Base-by-base conservation (phyloP, 129 eudicot genomes). In the Gnaphalium uliginosum region DNA sequence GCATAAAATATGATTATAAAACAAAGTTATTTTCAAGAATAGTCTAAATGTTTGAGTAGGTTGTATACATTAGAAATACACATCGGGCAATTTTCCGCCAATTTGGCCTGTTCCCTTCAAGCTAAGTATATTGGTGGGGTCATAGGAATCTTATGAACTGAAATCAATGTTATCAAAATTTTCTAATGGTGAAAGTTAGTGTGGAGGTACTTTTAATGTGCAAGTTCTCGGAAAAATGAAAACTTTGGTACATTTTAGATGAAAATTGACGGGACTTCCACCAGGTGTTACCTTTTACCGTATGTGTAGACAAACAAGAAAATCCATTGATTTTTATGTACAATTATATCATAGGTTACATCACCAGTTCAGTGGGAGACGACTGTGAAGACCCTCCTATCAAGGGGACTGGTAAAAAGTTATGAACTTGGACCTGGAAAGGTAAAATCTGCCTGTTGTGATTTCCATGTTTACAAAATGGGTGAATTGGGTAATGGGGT, bases 311-410 rank as follows among this genome's bases (percentile, higher is more conserved):
- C 6, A 35, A 23, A 22, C 32, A 68, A 21, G 8, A 23, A 24
- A 43, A 4, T 4, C 22, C 5, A 10, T n/a, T 50, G n/a, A 69
- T 11, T 68, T 58, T 4, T 19, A 8, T 33, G n/a, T 60, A 57
- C 64, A 75, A 33, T 77, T 74, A 74, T 60, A 33, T 68, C 74
- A 1, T 72, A 93, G 98, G 98, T 90, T 79, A 93, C 98, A 29
- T 93, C 97, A 57, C 98, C 98, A 0, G 98, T 93, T 73, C 98
- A 93, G 66, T 93, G 98, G 98, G 98, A 93, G 84, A 85, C 96
- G 22, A 90, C 97, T 2, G 86, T 93, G 74, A 93, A 86, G 84
- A 85, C 92, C 54, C 85, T 93, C 56, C 76, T 90, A 35, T 78
- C 81, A 64, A 82, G 75, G 84, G 98, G 97, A 33, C 66, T 93